Base-by-base conservation (phyloP, 2,329 filamentous ascomycete genomes). In the Aspergillus latus region DNA sequence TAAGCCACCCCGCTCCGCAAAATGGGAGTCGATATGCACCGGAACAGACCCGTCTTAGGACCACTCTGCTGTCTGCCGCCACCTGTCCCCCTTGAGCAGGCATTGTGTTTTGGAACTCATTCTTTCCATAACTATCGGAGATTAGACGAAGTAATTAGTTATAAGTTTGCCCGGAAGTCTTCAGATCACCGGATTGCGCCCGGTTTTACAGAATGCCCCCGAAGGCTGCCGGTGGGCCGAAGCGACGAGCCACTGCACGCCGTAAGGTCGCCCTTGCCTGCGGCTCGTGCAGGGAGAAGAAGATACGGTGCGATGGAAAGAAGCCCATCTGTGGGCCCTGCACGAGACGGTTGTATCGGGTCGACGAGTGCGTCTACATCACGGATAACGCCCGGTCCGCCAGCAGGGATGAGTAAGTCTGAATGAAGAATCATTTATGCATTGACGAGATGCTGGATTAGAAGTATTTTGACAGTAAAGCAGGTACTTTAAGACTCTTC, bases 241-340 rank as follows among this genome's bases (percentile, higher is more conserved):
- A 34, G 29, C 28, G 28, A 30, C 48, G 48, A 15, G 11, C 16
- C 8, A 21, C 16, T 7, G 11, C 21, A 21, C 49, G 47, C 13
- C 45, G 44, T 11, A 44, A 54, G 29, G 32, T 55, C 28, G 46
- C 46, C 3, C 39, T 55, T 13, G 52, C 52, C 21, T 55, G 52
- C 44, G 52, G 45, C 44, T 49, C 44, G 11, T 55, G 52, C 36
- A 32, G 52, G n/a, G 52, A 49, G 39, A 49, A 49, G 16, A 55
- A 55, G 39, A 39, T 55, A 29, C 52, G 52, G 13, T 55, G 52
- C 30, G 52, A 55, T n/a, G 52, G 52, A 11, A 39, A 3, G 4
- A 49, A 55, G 7, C 52, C 52, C 30, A 36, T 49, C 13, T 55
- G 52, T 44, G 44, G 52, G 15, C 37, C 52, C 16, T 49, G 52